These are phyloP conservation scores for Collybiopsis luxurians DNA, from an alignment of 768 basidiomycete species.

Conservation along the genomic window DNA sequence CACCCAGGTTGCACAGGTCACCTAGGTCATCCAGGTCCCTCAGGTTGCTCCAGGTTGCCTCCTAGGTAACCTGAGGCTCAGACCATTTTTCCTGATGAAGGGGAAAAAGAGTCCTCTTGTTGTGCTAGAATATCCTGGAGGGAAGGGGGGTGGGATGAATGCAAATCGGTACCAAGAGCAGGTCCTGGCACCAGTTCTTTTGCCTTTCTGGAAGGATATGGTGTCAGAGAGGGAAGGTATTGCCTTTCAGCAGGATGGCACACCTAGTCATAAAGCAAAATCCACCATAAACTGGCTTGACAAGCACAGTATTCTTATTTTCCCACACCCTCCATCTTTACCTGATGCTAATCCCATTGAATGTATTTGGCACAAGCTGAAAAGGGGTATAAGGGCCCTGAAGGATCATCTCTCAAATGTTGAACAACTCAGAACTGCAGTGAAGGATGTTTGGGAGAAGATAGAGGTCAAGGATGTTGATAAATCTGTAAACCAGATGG, in stretches of 20 bases:
- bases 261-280: constrained; percentile 21
- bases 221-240: constrained; percentile 8
- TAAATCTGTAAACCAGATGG: too few species aligned
- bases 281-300: constrained; percentile 20
- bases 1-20: too few species aligned
- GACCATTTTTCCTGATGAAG: too few species aligned
- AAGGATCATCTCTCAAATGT: constrained; percentile 16
- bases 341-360: constrained; percentile 33
- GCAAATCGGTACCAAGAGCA: constrained; percentile 23
- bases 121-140: constrained; percentile 23
- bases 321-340: constrained; percentile 27
- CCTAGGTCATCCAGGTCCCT: too few species aligned
- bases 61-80: too few species aligned
- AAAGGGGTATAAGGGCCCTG: constrained; percentile 14
- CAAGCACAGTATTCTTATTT: constrained; percentile 16
- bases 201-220: constrained; percentile 17
- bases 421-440: constrained; percentile 14
- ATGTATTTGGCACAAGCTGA: constrained; percentile 29
- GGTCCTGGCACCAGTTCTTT: constrained; percentile 21
- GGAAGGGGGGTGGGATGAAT: constrained; percentile 22
- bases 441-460: constrained; percentile 18
- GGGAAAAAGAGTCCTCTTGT: constrained; percentile 12
- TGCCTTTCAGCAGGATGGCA: constrained; percentile 26
- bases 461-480: constrained; percentile 16
- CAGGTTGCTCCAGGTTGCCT: too few species aligned